A percentile compares a stretch with the other conserved stretches of the same genome.
phyloP scores from a whole-genome alignment of 495 filamentous ascomycete species.

The Penicillium psychrofluorescens region DNA sequence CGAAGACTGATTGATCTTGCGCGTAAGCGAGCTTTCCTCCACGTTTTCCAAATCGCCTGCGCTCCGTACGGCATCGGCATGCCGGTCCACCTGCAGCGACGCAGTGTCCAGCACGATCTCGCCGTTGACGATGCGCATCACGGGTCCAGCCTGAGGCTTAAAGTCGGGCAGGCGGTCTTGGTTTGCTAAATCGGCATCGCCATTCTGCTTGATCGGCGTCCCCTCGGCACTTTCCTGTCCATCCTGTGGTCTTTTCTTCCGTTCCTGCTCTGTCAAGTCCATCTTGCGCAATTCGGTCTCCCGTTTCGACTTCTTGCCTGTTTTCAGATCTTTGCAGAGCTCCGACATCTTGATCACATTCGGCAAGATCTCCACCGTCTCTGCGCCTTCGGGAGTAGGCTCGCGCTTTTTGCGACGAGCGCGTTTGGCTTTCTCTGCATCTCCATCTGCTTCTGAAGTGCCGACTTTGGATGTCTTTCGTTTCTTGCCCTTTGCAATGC shows the following conservation, averaged over 20 bases:
- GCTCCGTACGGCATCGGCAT: constrained; percentile 56
- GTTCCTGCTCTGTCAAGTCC: constrained; percentile 43
- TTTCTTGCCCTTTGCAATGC: constrained; percentile 15
- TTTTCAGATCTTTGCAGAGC: constrained; percentile 65
- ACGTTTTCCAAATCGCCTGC: constrained; percentile 51
- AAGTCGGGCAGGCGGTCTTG: constrained; percentile 13
- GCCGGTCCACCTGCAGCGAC: constrained; percentile 74
- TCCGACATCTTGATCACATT: constrained; percentile 74
- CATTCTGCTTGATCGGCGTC: constrained; percentile 22
- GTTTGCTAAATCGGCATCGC: constrained; percentile 13
- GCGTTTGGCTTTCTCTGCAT: constrained; percentile 22
- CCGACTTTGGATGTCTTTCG: constrained; percentile 19
- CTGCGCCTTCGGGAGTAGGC: constrained; percentile 70
- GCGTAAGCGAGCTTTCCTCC: constrained; percentile 77
- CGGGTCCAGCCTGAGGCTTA: constrained; percentile 35
- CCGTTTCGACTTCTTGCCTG: constrained; percentile 74
- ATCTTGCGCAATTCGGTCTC: constrained; percentile 49
- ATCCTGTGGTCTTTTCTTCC: constrained; percentile 36
- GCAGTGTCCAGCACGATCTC: constrained; percentile 72
- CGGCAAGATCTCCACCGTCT: constrained; percentile 61
- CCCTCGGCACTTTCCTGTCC: constrained; percentile 21
- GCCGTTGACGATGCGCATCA: constrained; percentile 72
- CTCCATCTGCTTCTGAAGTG: constrained; percentile 14
- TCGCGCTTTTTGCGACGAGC: constrained; percentile 36
- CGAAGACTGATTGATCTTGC: constrained; percentile 63